A percentile compares a stretch with the other conserved stretches of the same genome.
Conservation (phyloP, 2,329 filamentous ascomycete genomes). For the Hypoxylon sp. region DNA sequence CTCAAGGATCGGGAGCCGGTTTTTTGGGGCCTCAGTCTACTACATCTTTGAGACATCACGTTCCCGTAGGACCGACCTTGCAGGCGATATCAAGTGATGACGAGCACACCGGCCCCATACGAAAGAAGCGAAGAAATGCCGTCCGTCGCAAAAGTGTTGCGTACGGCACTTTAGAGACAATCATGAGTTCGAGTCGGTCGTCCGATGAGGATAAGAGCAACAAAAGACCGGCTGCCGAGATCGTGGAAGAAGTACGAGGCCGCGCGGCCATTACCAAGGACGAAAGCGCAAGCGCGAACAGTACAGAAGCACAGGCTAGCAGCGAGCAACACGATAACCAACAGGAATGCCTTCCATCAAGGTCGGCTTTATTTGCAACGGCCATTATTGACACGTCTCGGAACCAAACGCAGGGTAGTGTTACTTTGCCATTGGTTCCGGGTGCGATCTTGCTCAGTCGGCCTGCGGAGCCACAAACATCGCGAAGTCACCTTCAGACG, state of each 20-base stretch:
- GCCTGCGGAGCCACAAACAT: conserved; percentile 70
- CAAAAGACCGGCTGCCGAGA: conserved; percentile 69
- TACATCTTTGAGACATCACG: conserved; percentile 47
- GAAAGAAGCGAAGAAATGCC: conserved; percentile 58
- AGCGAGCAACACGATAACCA: conserved; percentile 42
- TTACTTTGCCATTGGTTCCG: conserved; percentile 53
- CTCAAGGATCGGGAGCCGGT: conserved; percentile 69
- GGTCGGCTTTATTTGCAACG: conserved; percentile 60
- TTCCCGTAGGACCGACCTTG: conserved; percentile 64
- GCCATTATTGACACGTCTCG: conserved; percentile 61
- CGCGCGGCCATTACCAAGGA: conserved; percentile 57
- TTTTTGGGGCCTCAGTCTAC: conserved; percentile 55
- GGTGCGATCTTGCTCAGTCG: conserved; percentile 64
- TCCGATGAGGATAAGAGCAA: conserved; percentile 73
- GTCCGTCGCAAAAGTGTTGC: conserved; percentile 65
- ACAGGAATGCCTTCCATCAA: conserved; percentile 51
- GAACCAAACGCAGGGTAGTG: conserved; percentile 47
- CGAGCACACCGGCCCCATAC: conserved; percentile 59
- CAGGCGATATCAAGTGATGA: conserved; percentile 71
- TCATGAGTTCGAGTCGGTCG: conserved; percentile 75
- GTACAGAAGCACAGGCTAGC: conserved; percentile 49
- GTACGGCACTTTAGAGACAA: conserved; percentile 74
- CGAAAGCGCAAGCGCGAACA: conserved; percentile 51
- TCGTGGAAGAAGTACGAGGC: conserved; percentile 68
- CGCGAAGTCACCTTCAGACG: conserved; percentile 64